phyloP scores from a whole-genome alignment of 2,329 filamentous ascomycete species.

The Phoma herbarum region DNA sequence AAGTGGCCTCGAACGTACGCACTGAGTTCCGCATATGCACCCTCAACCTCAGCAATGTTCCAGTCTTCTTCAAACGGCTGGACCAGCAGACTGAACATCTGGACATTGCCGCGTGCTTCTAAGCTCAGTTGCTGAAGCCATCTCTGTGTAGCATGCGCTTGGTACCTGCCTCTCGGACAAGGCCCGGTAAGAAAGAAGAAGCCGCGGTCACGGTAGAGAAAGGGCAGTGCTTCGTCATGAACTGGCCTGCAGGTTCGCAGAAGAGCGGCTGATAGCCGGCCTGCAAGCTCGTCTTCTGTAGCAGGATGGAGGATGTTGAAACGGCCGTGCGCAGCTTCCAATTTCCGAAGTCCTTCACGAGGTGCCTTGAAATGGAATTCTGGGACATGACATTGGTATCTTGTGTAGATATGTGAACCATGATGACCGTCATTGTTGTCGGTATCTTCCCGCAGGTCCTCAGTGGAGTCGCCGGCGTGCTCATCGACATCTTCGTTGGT shows the following conservation, averaged over 20 bases:
- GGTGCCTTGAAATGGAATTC: slow-evolving; percentile 31
- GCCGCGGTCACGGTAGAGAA: slow-evolving; percentile 38
- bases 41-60: slow-evolving; percentile 13
- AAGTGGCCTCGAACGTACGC: slow-evolving; percentile 27
- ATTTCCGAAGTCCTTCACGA: slow-evolving; percentile 36
- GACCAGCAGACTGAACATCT: slow-evolving; percentile 33
- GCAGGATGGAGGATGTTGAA: slow-evolving; percentile 46
- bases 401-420: slow-evolving; percentile 42
- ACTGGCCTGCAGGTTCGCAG: slow-evolving; percentile 31
- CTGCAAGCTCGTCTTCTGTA: slow-evolving; percentile 24
- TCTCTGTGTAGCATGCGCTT: slow-evolving; percentile 40
- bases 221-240: slow-evolving; percentile 35
- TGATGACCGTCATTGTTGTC: neutral
- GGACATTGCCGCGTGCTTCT: slow-evolving; percentile 30
- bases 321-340: slow-evolving; percentile 32
- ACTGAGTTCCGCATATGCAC: slow-evolving; percentile 32
- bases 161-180: slow-evolving; percentile 46
- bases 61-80: slow-evolving; percentile 46
- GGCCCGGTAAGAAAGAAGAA: slow-evolving; percentile 42
- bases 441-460: neutral
- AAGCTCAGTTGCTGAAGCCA: slow-evolving; percentile 34
- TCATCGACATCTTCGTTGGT: neutral
- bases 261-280: slow-evolving; percentile 25
- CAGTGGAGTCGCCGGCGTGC: neutral
- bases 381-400: slow-evolving; percentile 38